Conservation (phyloP, 1,284 basidiomycete species). For the Cerioporus squamosus region DNA sequence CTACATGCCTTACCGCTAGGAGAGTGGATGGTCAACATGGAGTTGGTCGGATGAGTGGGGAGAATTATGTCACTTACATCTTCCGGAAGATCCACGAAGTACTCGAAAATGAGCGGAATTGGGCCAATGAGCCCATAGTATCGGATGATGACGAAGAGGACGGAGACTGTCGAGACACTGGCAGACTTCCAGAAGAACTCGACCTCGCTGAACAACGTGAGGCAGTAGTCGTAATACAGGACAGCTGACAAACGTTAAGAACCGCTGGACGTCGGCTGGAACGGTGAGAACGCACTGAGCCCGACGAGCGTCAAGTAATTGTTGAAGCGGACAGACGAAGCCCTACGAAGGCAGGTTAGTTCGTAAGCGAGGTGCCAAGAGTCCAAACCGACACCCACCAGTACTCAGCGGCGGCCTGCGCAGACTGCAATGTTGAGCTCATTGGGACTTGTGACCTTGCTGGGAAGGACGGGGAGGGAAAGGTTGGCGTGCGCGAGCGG, state of each 20-base stretch:
- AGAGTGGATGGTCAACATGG: neutral
- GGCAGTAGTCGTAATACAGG: slow-evolving; percentile 26
- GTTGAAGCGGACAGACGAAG: slow-evolving; percentile 10
- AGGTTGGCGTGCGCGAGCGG: neutral
- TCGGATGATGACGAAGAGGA: slow-evolving; percentile 20
- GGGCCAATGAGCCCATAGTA: slow-evolving; percentile 20
- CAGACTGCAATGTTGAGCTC: slow-evolving; percentile 1
- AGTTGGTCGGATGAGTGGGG: neutral
- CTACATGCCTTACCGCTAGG: slow-evolving; percentile 1
- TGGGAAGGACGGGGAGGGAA: neutral
- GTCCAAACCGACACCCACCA: slow-evolving; percentile 10
- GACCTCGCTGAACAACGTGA: slow-evolving; percentile 20
- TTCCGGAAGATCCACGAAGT: slow-evolving; percentile 13
- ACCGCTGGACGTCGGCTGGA: too few species aligned
- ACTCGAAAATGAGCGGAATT: slow-evolving; percentile 19
- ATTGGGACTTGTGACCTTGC: neutral
- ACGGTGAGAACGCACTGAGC: slow-evolving; percentile 7
- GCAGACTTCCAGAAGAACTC: slow-evolving; percentile 24
- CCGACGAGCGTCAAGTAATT: slow-evolving; percentile 10
- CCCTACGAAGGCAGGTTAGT: slow-evolving; percentile 13
- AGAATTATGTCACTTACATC: slow-evolving; percentile 13
- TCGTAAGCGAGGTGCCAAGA: slow-evolving; percentile 11
- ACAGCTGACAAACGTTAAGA: slow-evolving; percentile 12
- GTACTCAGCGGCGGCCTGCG: slow-evolving; percentile 14
- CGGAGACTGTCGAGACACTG: slow-evolving; percentile 13